Evolutionary conservation across 345 rosid genomes (phyloP).

Genomic region (Eucalyptus regnans): DNA sequence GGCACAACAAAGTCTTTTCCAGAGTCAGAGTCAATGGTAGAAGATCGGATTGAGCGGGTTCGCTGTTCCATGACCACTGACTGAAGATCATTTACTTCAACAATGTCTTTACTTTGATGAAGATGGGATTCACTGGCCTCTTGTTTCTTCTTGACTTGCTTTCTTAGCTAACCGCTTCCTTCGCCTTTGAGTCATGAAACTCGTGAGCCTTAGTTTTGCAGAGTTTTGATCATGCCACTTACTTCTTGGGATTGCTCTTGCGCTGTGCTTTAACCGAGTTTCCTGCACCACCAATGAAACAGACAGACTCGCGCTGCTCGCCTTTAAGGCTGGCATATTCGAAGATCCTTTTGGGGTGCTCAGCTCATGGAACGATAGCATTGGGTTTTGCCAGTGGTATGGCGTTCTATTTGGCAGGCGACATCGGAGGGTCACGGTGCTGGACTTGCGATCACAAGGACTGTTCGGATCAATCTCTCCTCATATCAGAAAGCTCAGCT

Average conservation of each 20-base stretch:
- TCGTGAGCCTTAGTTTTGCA: not conserved
- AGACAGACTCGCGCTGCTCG: not conserved
- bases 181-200: not conserved
- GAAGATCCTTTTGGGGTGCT: not conserved
- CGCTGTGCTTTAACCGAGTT: not conserved
- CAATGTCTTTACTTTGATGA: not conserved
- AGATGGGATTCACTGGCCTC: not conserved
- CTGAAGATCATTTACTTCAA: not conserved
- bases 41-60: not conserved
- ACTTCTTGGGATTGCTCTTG: not conserved
- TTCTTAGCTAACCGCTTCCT: not conserved
- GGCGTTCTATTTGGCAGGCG: accelerated
- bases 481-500: not conserved
- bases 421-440: not conserved
- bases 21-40: not conserved
- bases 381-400: not conserved
- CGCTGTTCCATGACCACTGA: not conserved
- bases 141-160: not conserved
- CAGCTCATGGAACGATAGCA: not conserved
- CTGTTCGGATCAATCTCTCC: not conserved
- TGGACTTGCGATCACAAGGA: not conserved
- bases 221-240: not conserved
- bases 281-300: not conserved
- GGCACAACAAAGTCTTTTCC: too few species aligned
- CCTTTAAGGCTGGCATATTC: not conserved